Percentiles rank a stretch among this genome's conserved stretches.
Conservation (phyloP, 148 eudicot species). For the Polygonum maritimum region DNA sequence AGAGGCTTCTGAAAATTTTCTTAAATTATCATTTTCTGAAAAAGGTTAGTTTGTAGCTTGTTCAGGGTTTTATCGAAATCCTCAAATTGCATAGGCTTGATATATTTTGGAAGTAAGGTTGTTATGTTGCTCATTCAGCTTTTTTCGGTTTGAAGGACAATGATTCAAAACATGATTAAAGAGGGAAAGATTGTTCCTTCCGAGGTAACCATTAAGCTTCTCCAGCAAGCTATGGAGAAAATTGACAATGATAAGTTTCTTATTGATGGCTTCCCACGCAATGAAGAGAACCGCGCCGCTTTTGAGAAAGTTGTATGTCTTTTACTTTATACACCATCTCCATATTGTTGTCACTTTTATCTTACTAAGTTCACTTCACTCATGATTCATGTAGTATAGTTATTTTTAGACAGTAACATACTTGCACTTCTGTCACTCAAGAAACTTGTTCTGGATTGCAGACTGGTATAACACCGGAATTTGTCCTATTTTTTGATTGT, state of each 20-base stretch:
- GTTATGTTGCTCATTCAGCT: background rate
- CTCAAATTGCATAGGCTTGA: background rate
- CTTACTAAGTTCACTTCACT: background rate
- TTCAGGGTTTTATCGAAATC: background rate
- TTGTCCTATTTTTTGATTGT: conserved; percentile 20
- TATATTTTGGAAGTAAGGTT: background rate
- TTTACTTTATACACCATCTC: background rate
- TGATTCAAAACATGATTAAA: conserved; percentile 25
- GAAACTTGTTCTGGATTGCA: conserved; percentile 1
- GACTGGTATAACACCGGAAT: conserved; percentile 17
- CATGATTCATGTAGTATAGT: background rate
- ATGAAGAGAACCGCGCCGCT: conserved; percentile 30
- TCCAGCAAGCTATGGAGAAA: conserved; percentile 24
- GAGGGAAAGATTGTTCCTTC: conserved; percentile 35
- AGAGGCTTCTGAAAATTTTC: background rate
- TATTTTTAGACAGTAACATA: background rate
- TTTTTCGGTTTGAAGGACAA: conserved; percentile 17
- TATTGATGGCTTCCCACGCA: conserved; percentile 42
- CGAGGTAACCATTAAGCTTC: conserved; percentile 24
- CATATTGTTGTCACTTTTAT: background rate
- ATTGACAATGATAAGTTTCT: conserved; percentile 22
- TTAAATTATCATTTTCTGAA: background rate
- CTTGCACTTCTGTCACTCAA: background rate
- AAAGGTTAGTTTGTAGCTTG: background rate
- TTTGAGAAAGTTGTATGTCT: conserved; percentile 24